Percentiles rank a stretch among this genome's conserved stretches.
Conservation (phyloP, 2,329 filamentous ascomycete species). For the Hypoxylon sp. region DNA sequence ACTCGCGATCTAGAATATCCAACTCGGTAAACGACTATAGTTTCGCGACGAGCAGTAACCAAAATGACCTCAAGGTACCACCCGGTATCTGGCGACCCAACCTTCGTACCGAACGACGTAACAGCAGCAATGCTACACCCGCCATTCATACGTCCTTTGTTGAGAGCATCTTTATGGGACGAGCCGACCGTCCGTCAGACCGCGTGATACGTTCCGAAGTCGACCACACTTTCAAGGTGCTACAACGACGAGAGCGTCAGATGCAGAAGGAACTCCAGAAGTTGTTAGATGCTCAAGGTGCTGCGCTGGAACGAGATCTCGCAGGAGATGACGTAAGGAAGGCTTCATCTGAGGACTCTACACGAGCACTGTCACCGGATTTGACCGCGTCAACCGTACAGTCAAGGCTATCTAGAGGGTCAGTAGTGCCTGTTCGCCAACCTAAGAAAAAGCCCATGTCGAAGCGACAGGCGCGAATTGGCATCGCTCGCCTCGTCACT, state of each 20-base stretch:
- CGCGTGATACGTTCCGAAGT: constrained; percentile 43
- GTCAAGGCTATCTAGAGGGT: constrained; percentile 33
- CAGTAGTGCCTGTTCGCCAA: constrained; percentile 73
- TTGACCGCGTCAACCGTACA: constrained; percentile 36
- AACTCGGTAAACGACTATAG: constrained; percentile 31
- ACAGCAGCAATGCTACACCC: constrained; percentile 24
- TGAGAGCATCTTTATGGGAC: constrained; percentile 50
- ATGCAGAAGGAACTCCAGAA: constrained; percentile 71
- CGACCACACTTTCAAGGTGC: constrained; percentile 52
- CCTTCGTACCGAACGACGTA: constrained; percentile 39
- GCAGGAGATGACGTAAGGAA: constrained; percentile 29
- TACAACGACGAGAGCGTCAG: constrained; percentile 64
- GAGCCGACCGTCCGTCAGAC: constrained; percentile 42
- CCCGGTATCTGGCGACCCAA: constrained; percentile 47
- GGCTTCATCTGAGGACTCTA: constrained; percentile 41
- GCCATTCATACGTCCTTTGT: constrained; percentile 49
- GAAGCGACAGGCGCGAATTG: constrained; percentile 74
- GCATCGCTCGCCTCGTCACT: constrained; percentile 74
- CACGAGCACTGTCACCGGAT: constrained; percentile 36
- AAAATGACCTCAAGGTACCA: constrained; percentile 28
- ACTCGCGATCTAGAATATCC: constrained; percentile 37
- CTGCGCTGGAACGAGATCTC: constrained; percentile 63
- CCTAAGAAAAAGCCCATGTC: constrained; percentile 68
- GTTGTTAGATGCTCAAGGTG: constrained; percentile 71
- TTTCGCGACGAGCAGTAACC: constrained; percentile 19